Conservation (phyloP, 2,329 filamentous ascomycete species). For the Arthroderma sp. region DNA sequence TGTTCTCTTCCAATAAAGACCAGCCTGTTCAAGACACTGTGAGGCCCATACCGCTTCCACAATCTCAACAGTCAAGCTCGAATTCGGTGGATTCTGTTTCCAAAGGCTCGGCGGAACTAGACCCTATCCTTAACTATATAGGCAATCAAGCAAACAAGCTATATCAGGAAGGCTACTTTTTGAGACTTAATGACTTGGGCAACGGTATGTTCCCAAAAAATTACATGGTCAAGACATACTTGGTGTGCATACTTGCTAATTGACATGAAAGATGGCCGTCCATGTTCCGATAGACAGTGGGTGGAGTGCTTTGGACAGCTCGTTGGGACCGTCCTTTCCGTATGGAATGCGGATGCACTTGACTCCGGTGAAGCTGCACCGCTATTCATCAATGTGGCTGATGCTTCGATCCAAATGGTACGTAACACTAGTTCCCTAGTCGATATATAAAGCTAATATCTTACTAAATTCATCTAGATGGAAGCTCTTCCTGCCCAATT, state of each 20-base stretch:
- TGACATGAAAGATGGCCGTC: slow-evolving; percentile 56
- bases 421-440: slow-evolving; percentile 11
- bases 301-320: slow-evolving; percentile 94
- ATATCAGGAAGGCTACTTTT: slow-evolving; percentile 94
- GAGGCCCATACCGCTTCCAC: neutral
- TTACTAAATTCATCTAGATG: slow-evolving; percentile 43
- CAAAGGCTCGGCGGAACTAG: slow-evolving; percentile 54
- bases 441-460: slow-evolving; percentile 10
- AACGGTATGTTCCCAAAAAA: slow-evolving; percentile 49
- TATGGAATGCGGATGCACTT: slow-evolving; percentile 89
- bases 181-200: slow-evolving; percentile 93
- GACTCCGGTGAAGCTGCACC: slow-evolving; percentile 79
- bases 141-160: slow-evolving; percentile 94
- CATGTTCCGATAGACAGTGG: slow-evolving; percentile 79
- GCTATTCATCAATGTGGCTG: slow-evolving; percentile 91
- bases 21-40: neutral
- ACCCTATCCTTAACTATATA: slow-evolving; percentile 84
- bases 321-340: slow-evolving; percentile 81
- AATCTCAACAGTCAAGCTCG: neutral
- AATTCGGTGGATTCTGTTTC: slow-evolving; percentile 26
- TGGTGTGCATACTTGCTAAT: no score
- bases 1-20: neutral
- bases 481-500: slow-evolving; percentile 80
- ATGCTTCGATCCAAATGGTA: slow-evolving; percentile 98
- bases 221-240: neutral